Evolutionary conservation across 768 basidiomycete genomes (phyloP), one percentile per base, ranked within the genome.

Genomic region (Tremella mesenterica): DNA sequence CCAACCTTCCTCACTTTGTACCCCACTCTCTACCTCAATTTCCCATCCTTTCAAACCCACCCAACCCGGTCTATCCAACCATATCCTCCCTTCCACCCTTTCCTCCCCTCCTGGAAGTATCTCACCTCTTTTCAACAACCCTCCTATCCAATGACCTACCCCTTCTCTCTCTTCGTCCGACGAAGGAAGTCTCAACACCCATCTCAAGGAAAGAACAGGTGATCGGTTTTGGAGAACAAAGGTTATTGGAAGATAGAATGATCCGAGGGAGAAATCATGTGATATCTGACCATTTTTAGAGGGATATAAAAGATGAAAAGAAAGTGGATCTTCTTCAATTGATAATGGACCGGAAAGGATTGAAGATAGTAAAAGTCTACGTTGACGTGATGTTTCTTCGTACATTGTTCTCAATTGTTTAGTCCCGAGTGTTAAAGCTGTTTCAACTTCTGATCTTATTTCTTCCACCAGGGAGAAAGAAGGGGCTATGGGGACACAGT

Each of bases 351-450:
- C 84, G 3, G 76, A 72, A 30, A 81, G 76, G 36, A 95, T 79
- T 8, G 83, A 81, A 46, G 81, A 76, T 48, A 92, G 64, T 28
- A 92, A 74, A 47, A 82, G 81, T 59, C 72, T 70, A 65, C 81
- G 82, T 72, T 90, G 83, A 44, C 85, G 77, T 56, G 80, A 81
- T 4, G 90, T 93, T 76, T 96, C 89, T 20, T 88, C 88, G 66
- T 89, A 96, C 80, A 95, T 88, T 58, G 81, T 88, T 41, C 89
- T 80, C 55, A 83, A 85, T 21, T 78, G 78, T 72, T 86, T 86
- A 3, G 52, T 58, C 10, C 79, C 78, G 1, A 74, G 76, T 63
- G 83, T 82, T 9, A 80, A 79, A 18, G 79, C 77, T 44, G 80
- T 77, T 4, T 90, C 77, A 31, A 83, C 75, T 44, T 79, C 77